phyloP scores from a whole-genome alignment of 129 eudicot species.

The Lactuca saligna region DNA sequence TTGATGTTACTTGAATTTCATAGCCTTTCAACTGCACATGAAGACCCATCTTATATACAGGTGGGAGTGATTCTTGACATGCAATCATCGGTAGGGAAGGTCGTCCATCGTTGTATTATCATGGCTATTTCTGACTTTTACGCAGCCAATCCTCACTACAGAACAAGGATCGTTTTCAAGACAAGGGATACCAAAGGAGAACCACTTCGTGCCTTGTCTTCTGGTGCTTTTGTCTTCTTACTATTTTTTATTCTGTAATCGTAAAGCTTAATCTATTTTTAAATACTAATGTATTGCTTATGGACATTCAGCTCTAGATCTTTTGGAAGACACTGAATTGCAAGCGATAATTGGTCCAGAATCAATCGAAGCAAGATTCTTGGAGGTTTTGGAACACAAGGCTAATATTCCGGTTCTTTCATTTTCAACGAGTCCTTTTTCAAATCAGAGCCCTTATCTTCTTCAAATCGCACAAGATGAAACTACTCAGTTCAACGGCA shows the following conservation, averaged over 20 bases:
- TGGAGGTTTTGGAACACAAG: conserved; percentile 30
- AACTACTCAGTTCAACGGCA: conserved; percentile 36
- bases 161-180: conserved; percentile 21
- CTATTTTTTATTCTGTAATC: background rate
- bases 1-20: conserved; percentile 12
- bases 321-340: conserved; percentile 13
- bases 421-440: conserved; percentile 27
- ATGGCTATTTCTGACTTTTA: conserved; percentile 38
- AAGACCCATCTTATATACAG: background rate
- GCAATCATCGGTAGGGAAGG: conserved; percentile 31
- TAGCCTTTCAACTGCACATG: background rate
- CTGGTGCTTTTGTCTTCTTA: conserved; percentile 19
- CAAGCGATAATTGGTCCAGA: conserved; percentile 38
- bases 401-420: conserved; percentile 42
- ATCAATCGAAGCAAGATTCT: conserved; percentile 28
- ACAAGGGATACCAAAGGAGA: conserved; percentile 40
- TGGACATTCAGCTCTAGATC: conserved; percentile 36
- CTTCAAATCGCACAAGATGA: conserved; percentile 39
- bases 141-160: conserved; percentile 16
- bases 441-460: conserved; percentile 27
- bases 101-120: background rate
- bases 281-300: background rate
- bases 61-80: conserved; percentile 42
- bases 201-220: conserved; percentile 16
- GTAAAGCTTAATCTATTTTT: background rate